phyloP scores from a whole-genome alignment of 345 rosid species.

The Bruguiera parviflora region DNA sequence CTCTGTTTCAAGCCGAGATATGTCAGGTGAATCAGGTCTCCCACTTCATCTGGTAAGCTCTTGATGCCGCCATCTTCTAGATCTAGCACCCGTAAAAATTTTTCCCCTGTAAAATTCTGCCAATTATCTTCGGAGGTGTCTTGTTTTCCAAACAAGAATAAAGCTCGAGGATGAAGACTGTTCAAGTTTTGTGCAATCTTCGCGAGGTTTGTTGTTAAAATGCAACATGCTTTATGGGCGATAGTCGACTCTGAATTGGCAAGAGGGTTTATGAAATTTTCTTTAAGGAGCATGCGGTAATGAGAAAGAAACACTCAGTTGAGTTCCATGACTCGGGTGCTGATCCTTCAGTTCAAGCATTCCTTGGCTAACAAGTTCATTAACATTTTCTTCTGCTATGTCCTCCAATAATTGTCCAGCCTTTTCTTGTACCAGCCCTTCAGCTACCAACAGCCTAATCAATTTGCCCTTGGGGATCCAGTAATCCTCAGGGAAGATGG shows the following conservation, averaged over 20 bases:
- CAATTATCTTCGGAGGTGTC: conserved; percentile 28
- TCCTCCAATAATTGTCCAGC: conserved; percentile 29
- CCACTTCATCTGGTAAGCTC: conserved; percentile 35
- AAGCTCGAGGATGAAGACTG: conserved; percentile 24
- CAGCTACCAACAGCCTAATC: conserved; percentile 33
- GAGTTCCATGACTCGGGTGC: conserved; percentile 11
- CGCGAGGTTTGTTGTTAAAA: conserved; percentile 22
- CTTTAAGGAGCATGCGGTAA: conserved; percentile 12
- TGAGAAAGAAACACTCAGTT: conserved; percentile 18
- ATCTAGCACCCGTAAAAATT: conserved; percentile 32
- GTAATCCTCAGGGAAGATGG: conserved; percentile 33
- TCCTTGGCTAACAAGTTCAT: conserved; percentile 29
- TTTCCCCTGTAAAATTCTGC: conserved; percentile 29
- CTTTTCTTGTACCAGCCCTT: conserved; percentile 31
- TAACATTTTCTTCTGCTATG: conserved; percentile 30
- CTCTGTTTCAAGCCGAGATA: conserved; percentile 37
- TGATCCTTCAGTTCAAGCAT: conserved; percentile 26
- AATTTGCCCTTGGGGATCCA: conserved; percentile 31
- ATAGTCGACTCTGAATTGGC: conserved; percentile 15
- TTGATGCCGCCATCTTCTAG: conserved; percentile 28
- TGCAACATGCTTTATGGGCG: conserved; percentile 13
- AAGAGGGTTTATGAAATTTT: conserved; percentile 7
- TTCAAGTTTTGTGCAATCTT: conserved; percentile 12
- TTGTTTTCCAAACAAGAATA: conserved; percentile 31
- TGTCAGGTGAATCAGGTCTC: conserved; percentile 36